Percentiles rank a stretch among this genome's conserved stretches.
Evolutionary conservation across 106 monocot species (phyloP).

Genomic region (Dactylorhiza incarnata): DNA sequence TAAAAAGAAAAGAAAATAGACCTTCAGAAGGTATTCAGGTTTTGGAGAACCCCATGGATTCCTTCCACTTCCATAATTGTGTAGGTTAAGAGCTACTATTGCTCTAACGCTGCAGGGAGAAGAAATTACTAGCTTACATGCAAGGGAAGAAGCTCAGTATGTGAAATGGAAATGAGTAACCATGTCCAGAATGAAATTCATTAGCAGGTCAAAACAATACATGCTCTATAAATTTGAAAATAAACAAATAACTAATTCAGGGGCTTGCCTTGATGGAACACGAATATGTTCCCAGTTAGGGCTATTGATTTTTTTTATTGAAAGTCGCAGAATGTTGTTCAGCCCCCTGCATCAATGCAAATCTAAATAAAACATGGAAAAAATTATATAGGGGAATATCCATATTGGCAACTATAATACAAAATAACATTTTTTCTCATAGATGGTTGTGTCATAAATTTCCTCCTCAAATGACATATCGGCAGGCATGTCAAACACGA

Average conservation of each 20-base stretch:
- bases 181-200: background rate
- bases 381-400: too few species aligned
- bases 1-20: slow-evolving; percentile 7
- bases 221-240: background rate
- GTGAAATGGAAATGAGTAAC: background rate
- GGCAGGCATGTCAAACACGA: too few species aligned
- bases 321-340: slow-evolving; percentile 20
- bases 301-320: slow-evolving; percentile 20
- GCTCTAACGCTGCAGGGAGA: slow-evolving; percentile 44
- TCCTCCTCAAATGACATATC: too few species aligned
- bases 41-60: slow-evolving; percentile 78
- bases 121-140: background rate
- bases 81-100: slow-evolving; percentile 65
- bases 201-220: background rate
- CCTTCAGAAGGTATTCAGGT: slow-evolving; percentile 69
- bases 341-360: slow-evolving; percentile 17
- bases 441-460: too few species aligned
- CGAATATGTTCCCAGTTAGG: slow-evolving; percentile 21
- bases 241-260: background rate
- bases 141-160: background rate
- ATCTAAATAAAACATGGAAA: slow-evolving; percentile 1
- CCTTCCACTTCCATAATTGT: slow-evolving; percentile 71
- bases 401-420: too few species aligned
- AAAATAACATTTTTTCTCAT: too few species aligned
- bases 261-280: slow-evolving; percentile 22